These are phyloP conservation scores for Puccinia horiana DNA, from an alignment of 1,284 basidiomycete genomes.

Conservation along the genomic window DNA sequence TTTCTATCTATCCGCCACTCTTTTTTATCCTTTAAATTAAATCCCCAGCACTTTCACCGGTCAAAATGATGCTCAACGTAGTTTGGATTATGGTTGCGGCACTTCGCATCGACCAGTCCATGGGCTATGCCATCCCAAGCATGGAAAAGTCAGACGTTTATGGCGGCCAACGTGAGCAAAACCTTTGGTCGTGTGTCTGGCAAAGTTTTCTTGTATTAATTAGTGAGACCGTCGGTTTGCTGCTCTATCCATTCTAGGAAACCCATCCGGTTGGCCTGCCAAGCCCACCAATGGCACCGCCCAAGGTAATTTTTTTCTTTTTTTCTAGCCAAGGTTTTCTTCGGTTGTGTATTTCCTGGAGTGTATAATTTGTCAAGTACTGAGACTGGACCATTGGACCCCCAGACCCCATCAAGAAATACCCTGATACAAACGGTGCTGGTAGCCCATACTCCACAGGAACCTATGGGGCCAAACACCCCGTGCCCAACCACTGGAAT, in stretches of 20 bases:
- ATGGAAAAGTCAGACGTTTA: not conserved
- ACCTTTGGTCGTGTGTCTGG: not conserved
- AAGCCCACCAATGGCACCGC: not conserved
- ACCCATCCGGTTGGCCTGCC: not conserved
- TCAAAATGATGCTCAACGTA: slow-evolving; percentile 3
- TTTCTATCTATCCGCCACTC: not conserved
- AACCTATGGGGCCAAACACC: not conserved
- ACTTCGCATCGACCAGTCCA: not conserved
- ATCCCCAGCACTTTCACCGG: not conserved
- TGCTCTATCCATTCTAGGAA: not conserved
- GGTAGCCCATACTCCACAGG: not conserved
- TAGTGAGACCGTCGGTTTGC: too few species aligned
- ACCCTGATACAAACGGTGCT: not conserved
- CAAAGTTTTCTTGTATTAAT: not conserved
- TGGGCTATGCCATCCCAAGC: not conserved
- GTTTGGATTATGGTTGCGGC: not conserved
- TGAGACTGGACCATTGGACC: not conserved
- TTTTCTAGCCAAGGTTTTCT: not conserved
- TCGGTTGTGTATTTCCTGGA: not conserved
- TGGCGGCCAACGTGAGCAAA: not conserved
- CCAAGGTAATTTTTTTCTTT: not conserved
- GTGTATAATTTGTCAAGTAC: too few species aligned
- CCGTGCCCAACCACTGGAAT: not conserved
- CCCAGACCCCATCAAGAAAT: not conserved
- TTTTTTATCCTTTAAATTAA: not conserved